Percentiles rank a stretch among this genome's conserved stretches.
phyloP scores from a whole-genome alignment of 1,284 basidiomycete genomes.

The Ustilago crameri region DNA sequence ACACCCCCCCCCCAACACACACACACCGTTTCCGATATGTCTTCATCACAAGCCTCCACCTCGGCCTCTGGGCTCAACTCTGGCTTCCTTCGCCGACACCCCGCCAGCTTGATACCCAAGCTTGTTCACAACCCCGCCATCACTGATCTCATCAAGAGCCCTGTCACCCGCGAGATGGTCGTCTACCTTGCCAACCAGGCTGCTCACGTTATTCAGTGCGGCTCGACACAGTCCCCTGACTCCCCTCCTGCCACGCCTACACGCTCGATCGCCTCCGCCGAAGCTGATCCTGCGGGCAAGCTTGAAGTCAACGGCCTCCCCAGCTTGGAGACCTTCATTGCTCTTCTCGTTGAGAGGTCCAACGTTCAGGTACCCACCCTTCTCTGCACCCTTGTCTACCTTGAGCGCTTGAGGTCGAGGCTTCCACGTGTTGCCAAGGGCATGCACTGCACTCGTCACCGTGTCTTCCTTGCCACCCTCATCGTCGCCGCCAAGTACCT shows the following conservation, averaged over 20 bases:
- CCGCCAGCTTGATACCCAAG: conserved; percentile 64
- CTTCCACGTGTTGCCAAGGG: conserved; percentile 87
- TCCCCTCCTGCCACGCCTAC: conserved; percentile 61
- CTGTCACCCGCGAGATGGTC: conserved; percentile 66
- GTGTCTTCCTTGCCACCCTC: conserved; percentile 92
- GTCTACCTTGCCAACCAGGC: conserved; percentile 66
- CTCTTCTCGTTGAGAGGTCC: conserved; percentile 82
- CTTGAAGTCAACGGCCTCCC: conserved; percentile 73
- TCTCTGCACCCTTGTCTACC: conserved; percentile 90
- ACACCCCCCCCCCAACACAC: conserved; percentile 9
- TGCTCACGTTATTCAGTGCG: conserved; percentile 66
- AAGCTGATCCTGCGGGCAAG: conserved; percentile 62
- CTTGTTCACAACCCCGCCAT: conserved; percentile 65
- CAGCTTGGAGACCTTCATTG: conserved; percentile 86
- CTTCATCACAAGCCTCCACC: conserved; percentile 43
- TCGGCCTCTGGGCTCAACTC: conserved; percentile 48
- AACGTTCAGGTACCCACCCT: conserved; percentile 93
- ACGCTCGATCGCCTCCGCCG: conserved; percentile 55
- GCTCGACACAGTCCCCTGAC: conserved; percentile 49
- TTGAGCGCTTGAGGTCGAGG: conserved; percentile 84
- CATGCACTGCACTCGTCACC: conserved; percentile 90
- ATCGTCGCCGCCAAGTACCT: conserved; percentile 97
- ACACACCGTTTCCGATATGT: conserved; percentile 36
- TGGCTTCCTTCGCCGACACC: conserved; percentile 62
- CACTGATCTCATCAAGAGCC: conserved; percentile 66